Base-by-base conservation (phyloP, 371 early-diverging fungal genomes). In the Rhizopus arrhizus region DNA sequence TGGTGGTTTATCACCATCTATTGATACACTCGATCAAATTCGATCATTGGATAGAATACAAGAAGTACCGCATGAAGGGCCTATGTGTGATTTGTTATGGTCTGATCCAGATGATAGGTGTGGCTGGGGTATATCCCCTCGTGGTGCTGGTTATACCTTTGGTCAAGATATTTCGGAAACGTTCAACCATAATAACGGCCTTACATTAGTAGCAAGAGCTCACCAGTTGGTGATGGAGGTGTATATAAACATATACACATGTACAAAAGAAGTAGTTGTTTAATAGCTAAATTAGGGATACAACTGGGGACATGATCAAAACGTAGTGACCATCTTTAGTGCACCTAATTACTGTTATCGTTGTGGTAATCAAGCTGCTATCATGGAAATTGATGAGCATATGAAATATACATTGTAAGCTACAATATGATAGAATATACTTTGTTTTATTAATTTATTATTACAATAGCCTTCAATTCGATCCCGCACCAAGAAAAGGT, bases 291-390 rank as follows among this genome's bases (percentile, higher is more conserved):
- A 22, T 22, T 91, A 67, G 88, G 96, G 96, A 29, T 99, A 96
- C 84, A 96, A 94, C 75, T 98, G 97, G 97, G 89, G 92, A 70
- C 98, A 97, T 72, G 98, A 98, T 57, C 88, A 93, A 69, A 95
- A 96, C 68, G 97, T 98, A 8, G 99, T 99, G 4, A 99, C 99
- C 40, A 96, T 99, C 59, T 99, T 99, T 73, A 93, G 93, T 78
- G 99, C 99, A 15, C 99, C 99, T 22, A 99, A 97, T 79, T 99
- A 99, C 77, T 99, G 99, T 79, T 99, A 99, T 72, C 90, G 99
- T 55, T 99, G 99, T 68, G 99, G 99, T 29, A 99, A 99, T 74
- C 94, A 98, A 35, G 99, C 99, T 32, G 91, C 95, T 35, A 95
- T 99, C 58, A 90, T 99, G 93, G 86, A 92, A 65, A 89, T 99